A percentile compares a stretch with the other conserved stretches of the same genome.
Conservation (phyloP, 176 grass and related monocot genomes). For the Alopecurus myosuroides region DNA sequence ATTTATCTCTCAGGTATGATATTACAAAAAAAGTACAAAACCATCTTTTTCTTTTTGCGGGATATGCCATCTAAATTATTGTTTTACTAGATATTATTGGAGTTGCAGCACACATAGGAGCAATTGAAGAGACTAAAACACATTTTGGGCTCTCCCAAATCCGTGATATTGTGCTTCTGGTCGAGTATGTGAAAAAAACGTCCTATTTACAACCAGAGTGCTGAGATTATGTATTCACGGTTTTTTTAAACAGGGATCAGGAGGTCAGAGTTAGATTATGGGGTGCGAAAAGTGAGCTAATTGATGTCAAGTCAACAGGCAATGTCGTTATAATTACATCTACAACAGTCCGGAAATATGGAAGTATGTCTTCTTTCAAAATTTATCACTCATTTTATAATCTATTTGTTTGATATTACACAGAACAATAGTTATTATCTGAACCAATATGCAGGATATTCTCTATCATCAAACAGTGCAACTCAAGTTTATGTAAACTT, state of each 20-base stretch:
- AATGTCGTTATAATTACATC: not conserved
- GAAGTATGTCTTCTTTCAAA: not conserved
- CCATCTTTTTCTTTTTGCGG: too few relatives aligned
- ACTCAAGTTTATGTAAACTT: not conserved
- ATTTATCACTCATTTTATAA: not conserved
- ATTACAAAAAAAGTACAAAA: too few relatives aligned
- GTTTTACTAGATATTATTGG: too few relatives aligned
- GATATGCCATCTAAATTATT: too few relatives aligned
- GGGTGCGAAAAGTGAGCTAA: too few relatives aligned
- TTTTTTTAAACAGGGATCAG: not conserved
- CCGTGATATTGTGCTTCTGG: not conserved
- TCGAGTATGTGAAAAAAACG: not conserved
- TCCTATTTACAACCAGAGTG: not conserved
- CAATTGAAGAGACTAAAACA: not conserved
- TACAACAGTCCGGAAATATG: constrained; percentile 6
- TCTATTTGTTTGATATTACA: not conserved
- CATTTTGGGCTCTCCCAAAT: not conserved
- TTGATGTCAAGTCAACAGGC: not conserved
- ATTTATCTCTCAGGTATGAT: too few relatives aligned
- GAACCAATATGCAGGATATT: not conserved
- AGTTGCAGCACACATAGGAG: not conserved
- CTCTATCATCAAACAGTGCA: not conserved
- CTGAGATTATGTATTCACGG: not conserved
- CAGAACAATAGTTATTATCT: not conserved
- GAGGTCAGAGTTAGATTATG: not conserved